These are phyloP conservation scores for Teratosphaeria epicoccoides DNA, from an alignment of 2,329 filamentous ascomycete species.

Conservation along the genomic window DNA sequence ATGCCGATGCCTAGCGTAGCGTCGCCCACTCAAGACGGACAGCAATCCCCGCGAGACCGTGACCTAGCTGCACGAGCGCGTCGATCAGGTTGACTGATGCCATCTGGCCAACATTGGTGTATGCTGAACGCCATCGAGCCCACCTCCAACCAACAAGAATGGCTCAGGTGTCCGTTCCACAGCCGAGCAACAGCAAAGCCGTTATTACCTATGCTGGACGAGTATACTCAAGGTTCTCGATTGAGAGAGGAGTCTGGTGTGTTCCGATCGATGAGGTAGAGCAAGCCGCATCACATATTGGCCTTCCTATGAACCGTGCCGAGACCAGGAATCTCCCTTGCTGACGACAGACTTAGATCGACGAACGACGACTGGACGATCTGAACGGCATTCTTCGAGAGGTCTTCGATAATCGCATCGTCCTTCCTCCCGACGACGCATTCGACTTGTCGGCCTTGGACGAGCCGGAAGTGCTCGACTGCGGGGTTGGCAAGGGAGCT, in stretches of 20 bases:
- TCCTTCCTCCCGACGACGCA: constrained; percentile 13
- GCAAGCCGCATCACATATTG: not conserved
- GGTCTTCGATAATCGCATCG: constrained; percentile 13
- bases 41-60: not conserved
- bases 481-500: constrained; percentile 23
- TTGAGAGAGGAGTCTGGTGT: constrained; percentile 20
- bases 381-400: constrained; percentile 20
- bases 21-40: not conserved
- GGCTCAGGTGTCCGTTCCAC: constrained; percentile 6
- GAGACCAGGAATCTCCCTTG: not conserved
- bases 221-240: constrained; percentile 17
- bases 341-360: constrained; percentile 12
- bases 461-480: constrained; percentile 21
- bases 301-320: no score
- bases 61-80: not conserved
- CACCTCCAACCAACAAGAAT: not conserved
- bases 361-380: constrained; percentile 21
- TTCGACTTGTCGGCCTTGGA: constrained; percentile 7
- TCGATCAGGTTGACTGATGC: not conserved
- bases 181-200: constrained; percentile 17
- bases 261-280: constrained; percentile 26
- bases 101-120: not conserved
- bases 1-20: not conserved
- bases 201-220: constrained; percentile 10
- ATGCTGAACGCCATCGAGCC: not conserved